A percentile compares a stretch with the other conserved stretches of the same genome.
These are phyloP conservation scores for Solanum hybrid DNA, from an alignment of 305 asterid species.

Conservation along the genomic window DNA sequence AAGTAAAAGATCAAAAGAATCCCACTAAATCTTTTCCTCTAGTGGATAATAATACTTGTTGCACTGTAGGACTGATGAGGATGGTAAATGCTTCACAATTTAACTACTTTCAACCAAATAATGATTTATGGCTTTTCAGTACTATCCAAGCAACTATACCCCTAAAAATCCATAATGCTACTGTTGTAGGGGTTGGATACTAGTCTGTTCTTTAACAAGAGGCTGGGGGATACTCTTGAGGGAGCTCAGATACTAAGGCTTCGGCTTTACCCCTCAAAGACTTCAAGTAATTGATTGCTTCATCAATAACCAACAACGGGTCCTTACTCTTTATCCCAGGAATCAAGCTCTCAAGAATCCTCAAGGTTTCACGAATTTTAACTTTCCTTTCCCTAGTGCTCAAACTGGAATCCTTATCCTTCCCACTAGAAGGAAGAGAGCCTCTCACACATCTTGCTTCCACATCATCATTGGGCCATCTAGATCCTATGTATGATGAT, in stretches of 20 bases:
- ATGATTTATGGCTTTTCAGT: conserved; percentile 9
- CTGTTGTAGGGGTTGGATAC: background rate
- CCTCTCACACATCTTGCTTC: conserved; percentile 7
- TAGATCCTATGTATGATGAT: conserved; percentile 26
- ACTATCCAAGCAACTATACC: conserved; percentile 4
- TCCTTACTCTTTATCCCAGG: conserved; percentile 42
- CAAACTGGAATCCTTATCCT: conserved; percentile 1
- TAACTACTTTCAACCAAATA: conserved; percentile 1
- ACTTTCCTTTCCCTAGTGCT: conserved; percentile 28
- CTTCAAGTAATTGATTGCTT: conserved; percentile 53
- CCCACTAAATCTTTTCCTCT: conserved; percentile 23
- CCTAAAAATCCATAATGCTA: background rate
- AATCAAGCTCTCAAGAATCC: conserved; percentile 37
- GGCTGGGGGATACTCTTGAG: background rate
- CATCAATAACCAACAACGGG: conserved; percentile 55
- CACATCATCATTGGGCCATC: conserved; percentile 9
- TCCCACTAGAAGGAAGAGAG: background rate
- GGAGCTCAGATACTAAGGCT: conserved; percentile 28
- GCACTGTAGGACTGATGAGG: conserved; percentile 29
- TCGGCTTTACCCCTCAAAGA: conserved; percentile 50
- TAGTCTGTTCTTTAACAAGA: background rate
- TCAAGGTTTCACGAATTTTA: conserved; percentile 36
- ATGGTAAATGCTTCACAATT: conserved; percentile 12
- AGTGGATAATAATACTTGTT: conserved; percentile 25
- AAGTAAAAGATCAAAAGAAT: conserved; percentile 16